Percentiles rank a stretch among this genome's conserved stretches.
Evolutionary conservation across 495 filamentous ascomycete genomes (phyloP).

Genomic region (Xylaria palmicola): DNA sequence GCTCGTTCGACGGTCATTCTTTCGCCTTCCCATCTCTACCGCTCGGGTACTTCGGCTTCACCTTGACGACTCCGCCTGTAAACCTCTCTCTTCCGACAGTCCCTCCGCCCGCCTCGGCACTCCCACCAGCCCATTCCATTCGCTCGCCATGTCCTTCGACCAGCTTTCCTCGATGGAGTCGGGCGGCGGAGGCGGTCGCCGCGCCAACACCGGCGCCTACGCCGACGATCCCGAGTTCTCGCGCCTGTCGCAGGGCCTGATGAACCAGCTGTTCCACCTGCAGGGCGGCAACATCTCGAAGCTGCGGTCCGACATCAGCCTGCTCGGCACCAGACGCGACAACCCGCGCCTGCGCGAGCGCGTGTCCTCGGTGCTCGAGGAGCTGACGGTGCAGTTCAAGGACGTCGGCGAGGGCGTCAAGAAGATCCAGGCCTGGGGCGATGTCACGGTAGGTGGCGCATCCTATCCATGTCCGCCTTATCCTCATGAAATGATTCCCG

Average conservation of each 20-base stretch:
- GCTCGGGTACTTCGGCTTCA: too few species aligned
- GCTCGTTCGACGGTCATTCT: too few species aligned
- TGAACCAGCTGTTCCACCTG: slow-evolving; percentile 80
- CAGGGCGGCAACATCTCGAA: slow-evolving; percentile 81
- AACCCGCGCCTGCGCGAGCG: slow-evolving; percentile 88
- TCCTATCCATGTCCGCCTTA: too few species aligned
- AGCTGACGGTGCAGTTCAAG: slow-evolving; percentile 84
- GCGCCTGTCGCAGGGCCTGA: slow-evolving; percentile 73
- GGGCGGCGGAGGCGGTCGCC: slow-evolving; percentile 39
- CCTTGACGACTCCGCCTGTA: too few species aligned
- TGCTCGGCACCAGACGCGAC: slow-evolving; percentile 86
- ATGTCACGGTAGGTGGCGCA: slow-evolving; percentile 86
- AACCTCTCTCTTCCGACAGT: too few species aligned
- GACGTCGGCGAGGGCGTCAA: slow-evolving; percentile 90
- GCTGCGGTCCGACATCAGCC: slow-evolving; percentile 73
- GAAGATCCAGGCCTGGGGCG: slow-evolving; percentile 86
- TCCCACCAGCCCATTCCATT: slow-evolving; percentile 12
- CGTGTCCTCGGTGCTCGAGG: slow-evolving; percentile 80
- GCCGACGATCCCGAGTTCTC: slow-evolving; percentile 93
- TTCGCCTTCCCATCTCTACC: too few species aligned
- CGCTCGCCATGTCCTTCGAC: slow-evolving; percentile 80
- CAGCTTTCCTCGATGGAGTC: slow-evolving; percentile 80
- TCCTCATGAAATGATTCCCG: too few species aligned
- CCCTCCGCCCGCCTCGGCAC: background rate
- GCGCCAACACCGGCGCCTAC: slow-evolving; percentile 58